These are phyloP conservation scores for Pestalotiopsis sp. DNA, from an alignment of 2,329 filamentous ascomycete genomes.

Conservation along the genomic window DNA sequence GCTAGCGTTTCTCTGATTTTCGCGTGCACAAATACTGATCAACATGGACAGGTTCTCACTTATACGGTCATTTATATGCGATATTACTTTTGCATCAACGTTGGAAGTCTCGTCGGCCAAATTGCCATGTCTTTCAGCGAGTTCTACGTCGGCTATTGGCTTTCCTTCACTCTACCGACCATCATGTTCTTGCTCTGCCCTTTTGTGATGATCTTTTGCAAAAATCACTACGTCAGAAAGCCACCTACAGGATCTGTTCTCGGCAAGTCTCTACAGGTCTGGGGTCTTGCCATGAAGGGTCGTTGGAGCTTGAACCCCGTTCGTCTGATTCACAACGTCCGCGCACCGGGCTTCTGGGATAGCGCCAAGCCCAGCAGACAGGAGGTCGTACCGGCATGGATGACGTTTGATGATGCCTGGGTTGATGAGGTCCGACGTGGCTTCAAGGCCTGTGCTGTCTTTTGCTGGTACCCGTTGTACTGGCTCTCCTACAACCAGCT, in stretches of 20 bases:
- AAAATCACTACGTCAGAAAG: slow-evolving; percentile 58
- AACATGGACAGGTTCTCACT: not conserved
- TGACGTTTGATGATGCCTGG: slow-evolving; percentile 83
- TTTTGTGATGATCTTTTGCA: slow-evolving; percentile 58
- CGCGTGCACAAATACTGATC: not conserved
- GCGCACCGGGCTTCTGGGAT: slow-evolving; percentile 62
- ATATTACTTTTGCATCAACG: slow-evolving; percentile 71
- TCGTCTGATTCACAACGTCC: slow-evolving; percentile 23
- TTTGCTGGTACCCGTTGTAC: slow-evolving; percentile 68
- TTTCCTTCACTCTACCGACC: slow-evolving; percentile 68
- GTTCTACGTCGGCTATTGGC: slow-evolving; percentile 75
- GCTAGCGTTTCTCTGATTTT: not conserved
- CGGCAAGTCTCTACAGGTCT: slow-evolving; percentile 64
- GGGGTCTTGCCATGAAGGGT: slow-evolving; percentile 61
- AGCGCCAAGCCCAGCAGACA: slow-evolving; percentile 66
- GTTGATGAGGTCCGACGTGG: slow-evolving; percentile 76
- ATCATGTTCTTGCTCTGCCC: slow-evolving; percentile 63
- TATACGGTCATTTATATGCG: slow-evolving; percentile 53
- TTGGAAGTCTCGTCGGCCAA: slow-evolving; percentile 62
- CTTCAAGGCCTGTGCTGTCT: slow-evolving; percentile 68
- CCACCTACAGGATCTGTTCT: slow-evolving; percentile 41
- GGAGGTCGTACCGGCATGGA: slow-evolving; percentile 61
- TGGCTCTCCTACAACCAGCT: slow-evolving; percentile 62
- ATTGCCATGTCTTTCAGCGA: slow-evolving; percentile 72
- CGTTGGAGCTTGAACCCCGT: slow-evolving; percentile 63